Evolutionary conservation across 805 yeast species (phyloP), one percentile per base, ranked within the genome.

Genomic region (Pichia heedii): DNA sequence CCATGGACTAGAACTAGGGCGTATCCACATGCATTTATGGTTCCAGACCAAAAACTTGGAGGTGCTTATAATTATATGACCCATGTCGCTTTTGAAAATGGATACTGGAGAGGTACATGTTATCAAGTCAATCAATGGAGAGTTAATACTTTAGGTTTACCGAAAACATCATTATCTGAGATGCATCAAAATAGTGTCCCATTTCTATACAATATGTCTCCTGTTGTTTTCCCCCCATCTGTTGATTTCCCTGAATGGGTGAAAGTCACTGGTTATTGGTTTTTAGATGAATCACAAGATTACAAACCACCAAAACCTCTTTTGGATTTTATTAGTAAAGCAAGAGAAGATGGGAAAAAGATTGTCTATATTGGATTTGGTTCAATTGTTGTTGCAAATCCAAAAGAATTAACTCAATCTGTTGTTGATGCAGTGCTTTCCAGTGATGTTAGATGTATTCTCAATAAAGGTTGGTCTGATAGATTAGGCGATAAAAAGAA

Each of bases 1-100:
- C 97, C 97, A 0, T 90, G 97, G 97, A 86, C 97, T 0, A 67
- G 95, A 48, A 89, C 97, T 1, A 71, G 95, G 52, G 95, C 96
- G 0, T 90, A 90, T 58, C 97, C 97, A 1, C 97, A 90, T 68
- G 97, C 97, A 0, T 88, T 90, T 50, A 78, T 89, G 58, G 95
- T 86, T 8, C 96, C 97, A 0, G 96, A 88, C 47, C 94, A 85
- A 62, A 86, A 83, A 57, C 74, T 83, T 59, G 96, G 96, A 11
- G 96, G 97, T 3, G 82, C 89, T 10, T 90, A 90, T 63, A 90
- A 90, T 58, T 85, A 86, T 56, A 69, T 90, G 65, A 88, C 97
- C 0, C 95, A 90, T 63, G 90, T 88, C 8, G 76, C 90, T 66
- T 90, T 89, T 66, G 97, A 90, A 54, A 88, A 82, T 54, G 79